Conservation (phyloP, 139 green algal species). For the Diplosphaera chodatii region DNA sequence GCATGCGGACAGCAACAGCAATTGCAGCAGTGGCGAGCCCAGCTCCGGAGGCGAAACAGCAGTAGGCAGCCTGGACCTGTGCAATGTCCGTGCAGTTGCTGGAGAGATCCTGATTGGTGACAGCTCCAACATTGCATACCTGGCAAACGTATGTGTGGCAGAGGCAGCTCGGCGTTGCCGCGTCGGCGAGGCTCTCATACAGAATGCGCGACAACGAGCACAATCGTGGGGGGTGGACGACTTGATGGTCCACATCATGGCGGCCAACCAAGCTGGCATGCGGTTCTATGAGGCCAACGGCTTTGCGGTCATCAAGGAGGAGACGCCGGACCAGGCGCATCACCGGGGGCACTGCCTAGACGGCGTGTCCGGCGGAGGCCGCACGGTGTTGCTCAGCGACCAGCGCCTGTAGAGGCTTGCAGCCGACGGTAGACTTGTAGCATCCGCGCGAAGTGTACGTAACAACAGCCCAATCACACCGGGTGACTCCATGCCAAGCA, state of each 20-base stretch:
- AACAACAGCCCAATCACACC: no score
- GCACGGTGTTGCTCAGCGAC: conserved; percentile 30
- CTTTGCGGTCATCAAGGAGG: conserved; percentile 45
- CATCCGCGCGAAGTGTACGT: no score
- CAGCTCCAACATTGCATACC: conserved; percentile 33
- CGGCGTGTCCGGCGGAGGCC: conserved; percentile 40
- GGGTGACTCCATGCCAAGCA: no score
- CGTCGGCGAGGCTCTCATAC: conserved; percentile 27
- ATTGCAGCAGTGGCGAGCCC: conserved; percentile 3
- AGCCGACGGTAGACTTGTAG: background rate
- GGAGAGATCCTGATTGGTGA: conserved; percentile 42
- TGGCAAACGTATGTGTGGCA: conserved; percentile 44
- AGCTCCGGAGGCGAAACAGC: conserved; percentile 9
- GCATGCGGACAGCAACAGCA: background rate
- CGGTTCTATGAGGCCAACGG: conserved; percentile 35
- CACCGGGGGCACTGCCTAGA: conserved; percentile 47
- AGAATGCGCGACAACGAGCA: conserved; percentile 13
- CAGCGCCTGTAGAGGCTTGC: background rate
- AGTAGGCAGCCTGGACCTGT: conserved; percentile 40
- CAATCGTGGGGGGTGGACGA: conserved; percentile 23
- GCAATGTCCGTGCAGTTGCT: conserved; percentile 21
- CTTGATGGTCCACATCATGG: conserved; percentile 49
- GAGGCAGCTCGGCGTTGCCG: conserved; percentile 23
- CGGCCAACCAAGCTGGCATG: conserved; percentile 31
- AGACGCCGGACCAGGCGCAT: conserved; percentile 40